phyloP scores from a whole-genome alignment of 441 rosid species.

The Melastoma candidum region DNA sequence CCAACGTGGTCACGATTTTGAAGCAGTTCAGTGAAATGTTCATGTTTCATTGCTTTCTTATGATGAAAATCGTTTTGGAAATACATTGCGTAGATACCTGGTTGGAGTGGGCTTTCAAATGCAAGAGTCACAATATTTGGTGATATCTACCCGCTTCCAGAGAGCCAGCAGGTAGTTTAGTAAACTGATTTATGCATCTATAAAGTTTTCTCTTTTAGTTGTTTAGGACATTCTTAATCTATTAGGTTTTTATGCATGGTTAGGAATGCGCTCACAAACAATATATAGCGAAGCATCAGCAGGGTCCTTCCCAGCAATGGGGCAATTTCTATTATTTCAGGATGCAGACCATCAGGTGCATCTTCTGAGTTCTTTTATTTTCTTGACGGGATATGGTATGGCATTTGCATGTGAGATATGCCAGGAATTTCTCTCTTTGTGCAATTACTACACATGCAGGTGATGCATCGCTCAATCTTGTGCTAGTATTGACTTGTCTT shows the following conservation, averaged over 20 bases:
- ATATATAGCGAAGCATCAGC: constrained; percentile 82
- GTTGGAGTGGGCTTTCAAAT: constrained; percentile 97
- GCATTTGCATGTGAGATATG: no score
- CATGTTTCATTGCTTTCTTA: constrained; percentile 21
- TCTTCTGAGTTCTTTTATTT: background rate
- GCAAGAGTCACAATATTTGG: constrained; percentile 97
- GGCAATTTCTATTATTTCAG: constrained; percentile 94
- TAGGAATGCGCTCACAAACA: constrained; percentile 99
- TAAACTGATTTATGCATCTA: no score
- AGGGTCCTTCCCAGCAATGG: constrained; percentile 90
- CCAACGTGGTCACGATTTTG: background rate
- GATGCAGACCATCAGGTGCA: constrained; percentile 89
- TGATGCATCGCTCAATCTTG: no score
- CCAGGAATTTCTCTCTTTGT: no score
- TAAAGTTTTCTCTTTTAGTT: no score
- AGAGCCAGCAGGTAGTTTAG: constrained; percentile 61
- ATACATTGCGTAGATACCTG: constrained; percentile 55
- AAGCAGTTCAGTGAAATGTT: no score
- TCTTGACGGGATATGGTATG: no score
- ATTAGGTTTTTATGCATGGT: constrained; percentile 12
- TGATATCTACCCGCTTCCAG: constrained; percentile 81
- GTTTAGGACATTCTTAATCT: background rate
- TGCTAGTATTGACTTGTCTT: background rate
- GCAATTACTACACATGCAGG: no score
- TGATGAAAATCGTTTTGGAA: constrained; percentile 9